Conservation (phyloP, 1,139 yeast species). For the Magnusiomyces tetraspermus region DNA sequence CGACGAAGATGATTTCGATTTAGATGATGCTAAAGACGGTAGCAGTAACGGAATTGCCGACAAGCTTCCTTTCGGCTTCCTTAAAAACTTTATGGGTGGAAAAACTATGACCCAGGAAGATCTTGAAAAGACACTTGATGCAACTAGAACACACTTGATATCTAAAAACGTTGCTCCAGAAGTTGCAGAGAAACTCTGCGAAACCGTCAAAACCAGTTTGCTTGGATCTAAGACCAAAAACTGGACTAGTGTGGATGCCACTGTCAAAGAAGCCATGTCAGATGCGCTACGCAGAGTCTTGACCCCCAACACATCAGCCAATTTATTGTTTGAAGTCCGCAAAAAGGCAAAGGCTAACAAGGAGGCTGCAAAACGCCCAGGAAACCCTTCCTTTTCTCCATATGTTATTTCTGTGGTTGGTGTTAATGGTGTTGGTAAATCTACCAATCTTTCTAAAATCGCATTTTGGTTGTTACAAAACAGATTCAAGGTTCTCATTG, state of each 20-base stretch:
- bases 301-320: conserved; percentile 89
- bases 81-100: conserved; percentile 52
- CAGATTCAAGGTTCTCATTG: conserved; percentile 74
- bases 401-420: conserved; percentile 96
- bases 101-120: conserved; percentile 44
- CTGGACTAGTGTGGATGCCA: conserved; percentile 53
- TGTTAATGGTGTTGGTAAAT: conserved; percentile 96
- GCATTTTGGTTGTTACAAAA: conserved; percentile 95
- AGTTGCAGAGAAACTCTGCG: conserved; percentile 48
- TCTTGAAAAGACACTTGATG: conserved; percentile 35
- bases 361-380: conserved; percentile 29
- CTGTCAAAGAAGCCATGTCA: conserved; percentile 57
- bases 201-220: conserved; percentile 49
- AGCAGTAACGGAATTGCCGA: conserved; percentile 21
- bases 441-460: conserved; percentile 85
- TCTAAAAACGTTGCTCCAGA: conserved; percentile 47
- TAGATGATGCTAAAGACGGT: conserved; percentile 20
- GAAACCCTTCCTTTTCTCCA: conserved; percentile 37
- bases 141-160: conserved; percentile 42
- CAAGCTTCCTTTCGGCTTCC: conserved; percentile 41
- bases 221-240: conserved; percentile 57
- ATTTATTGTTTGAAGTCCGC: conserved; percentile 75
- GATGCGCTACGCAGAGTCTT: conserved; percentile 72
- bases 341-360: conserved; percentile 30
- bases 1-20: conserved; percentile 28